phyloP scores from a whole-genome alignment of 257 asterid species.

The Capsicum chinense region DNA sequence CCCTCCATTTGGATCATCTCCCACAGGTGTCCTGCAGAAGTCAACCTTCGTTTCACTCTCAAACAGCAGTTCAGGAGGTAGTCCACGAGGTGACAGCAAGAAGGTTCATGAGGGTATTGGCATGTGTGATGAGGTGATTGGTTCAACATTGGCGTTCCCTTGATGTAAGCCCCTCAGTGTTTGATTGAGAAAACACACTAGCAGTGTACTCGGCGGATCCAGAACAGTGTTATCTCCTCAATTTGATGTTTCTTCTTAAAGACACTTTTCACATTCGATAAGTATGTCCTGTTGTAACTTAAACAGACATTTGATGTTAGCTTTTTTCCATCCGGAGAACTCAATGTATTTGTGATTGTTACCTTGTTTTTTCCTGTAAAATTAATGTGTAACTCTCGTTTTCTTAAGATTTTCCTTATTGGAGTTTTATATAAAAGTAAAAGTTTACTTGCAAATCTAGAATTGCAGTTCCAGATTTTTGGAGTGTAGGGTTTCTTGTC shows the following conservation, averaged over 20 bases:
- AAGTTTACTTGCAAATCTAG: not conserved
- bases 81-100: conserved; percentile 57
- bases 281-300: conserved; percentile 15
- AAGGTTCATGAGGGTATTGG: conserved; percentile 44
- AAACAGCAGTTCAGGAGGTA: conserved; percentile 77
- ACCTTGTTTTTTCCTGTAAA: not conserved
- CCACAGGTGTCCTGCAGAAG: conserved; percentile 75
- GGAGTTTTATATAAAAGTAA: not conserved
- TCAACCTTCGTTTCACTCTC: conserved; percentile 66
- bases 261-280: not conserved
- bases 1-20: conserved; percentile 64
- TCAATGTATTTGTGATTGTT: conserved; percentile 6
- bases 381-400: not conserved
- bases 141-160: conserved; percentile 52
- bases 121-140: conserved; percentile 50
- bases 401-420: not conserved
- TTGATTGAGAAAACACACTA: conserved; percentile 6
- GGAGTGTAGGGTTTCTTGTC: not conserved
- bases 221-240: not conserved
- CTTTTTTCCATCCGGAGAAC: not conserved
- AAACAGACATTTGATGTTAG: conserved; percentile 10
- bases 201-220: not conserved
- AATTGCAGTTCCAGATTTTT: not conserved
- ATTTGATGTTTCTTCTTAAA: not conserved
- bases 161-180: conserved; percentile 36